These are phyloP conservation scores for Orbilia oligospora DNA, from an alignment of 2,329 filamentous ascomycete species.

Conservation along the genomic window DNA sequence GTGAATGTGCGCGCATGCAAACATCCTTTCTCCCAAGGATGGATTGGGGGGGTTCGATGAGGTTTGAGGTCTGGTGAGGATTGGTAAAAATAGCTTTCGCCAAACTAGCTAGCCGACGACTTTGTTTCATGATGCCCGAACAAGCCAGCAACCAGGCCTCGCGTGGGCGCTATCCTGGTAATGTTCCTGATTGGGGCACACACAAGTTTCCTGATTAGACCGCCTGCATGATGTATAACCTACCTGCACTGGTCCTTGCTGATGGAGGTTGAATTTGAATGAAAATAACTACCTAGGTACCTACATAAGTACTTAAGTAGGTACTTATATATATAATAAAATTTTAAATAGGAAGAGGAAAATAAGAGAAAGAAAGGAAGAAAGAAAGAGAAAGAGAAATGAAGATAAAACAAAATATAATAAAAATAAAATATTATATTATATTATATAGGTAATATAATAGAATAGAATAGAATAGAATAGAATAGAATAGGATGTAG, in stretches of 20 bases:
- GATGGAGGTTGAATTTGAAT: constrained; percentile 23
- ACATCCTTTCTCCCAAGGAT: constrained; percentile 49
- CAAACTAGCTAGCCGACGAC: constrained; percentile 52
- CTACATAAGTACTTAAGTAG: neutral
- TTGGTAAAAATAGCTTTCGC: constrained; percentile 51
- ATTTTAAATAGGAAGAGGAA: neutral
- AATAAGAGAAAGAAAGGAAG: no score
- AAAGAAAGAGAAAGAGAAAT: no score
- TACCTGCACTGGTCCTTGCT: constrained; percentile 43
- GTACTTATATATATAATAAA: no score
- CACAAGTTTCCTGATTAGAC: constrained; percentile 28
- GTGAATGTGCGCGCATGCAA: constrained; percentile 9
- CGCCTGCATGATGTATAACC: constrained; percentile 32
- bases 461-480: no score
- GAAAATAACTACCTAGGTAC: no score
- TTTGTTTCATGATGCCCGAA: constrained; percentile 56
- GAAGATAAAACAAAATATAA: neutral
- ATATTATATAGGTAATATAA: no score
- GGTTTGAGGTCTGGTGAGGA: constrained; percentile 38
- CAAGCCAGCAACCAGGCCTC: constrained; percentile 41
- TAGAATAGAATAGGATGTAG: no score
- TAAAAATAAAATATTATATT: neutral
- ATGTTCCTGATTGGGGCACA: constrained; percentile 26
- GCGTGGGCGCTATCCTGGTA: constrained; percentile 49
- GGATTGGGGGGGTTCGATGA: constrained; percentile 1